phyloP scores from a whole-genome alignment of 148 eudicot genomes.

The Vaccinium myrtillus region DNA sequence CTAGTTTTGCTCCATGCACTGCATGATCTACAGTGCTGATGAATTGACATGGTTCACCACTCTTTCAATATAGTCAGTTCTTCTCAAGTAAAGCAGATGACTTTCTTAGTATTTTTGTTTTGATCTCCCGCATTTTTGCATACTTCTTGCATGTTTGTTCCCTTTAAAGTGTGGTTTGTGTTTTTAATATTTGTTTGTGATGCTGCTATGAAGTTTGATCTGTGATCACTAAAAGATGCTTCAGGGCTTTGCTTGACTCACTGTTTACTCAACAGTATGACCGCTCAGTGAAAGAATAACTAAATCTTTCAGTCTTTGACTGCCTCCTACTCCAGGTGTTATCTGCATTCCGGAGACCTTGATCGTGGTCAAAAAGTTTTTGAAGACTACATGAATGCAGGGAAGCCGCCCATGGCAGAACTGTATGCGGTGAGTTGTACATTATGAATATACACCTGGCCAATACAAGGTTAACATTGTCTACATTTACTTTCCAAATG shows the following conservation, averaged over 20 bases:
- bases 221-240: neutral
- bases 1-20: neutral
- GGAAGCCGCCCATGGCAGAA: slow-evolving; percentile 48
- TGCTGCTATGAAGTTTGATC: neutral
- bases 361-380: slow-evolving; percentile 60
- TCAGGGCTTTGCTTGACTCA: neutral
- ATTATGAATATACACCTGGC: neutral
- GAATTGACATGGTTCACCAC: slow-evolving; percentile 9
- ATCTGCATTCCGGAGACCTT: slow-evolving; percentile 63
- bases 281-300: neutral
- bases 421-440: slow-evolving; percentile 55
- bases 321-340: slow-evolving; percentile 55
- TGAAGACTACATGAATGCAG: slow-evolving; percentile 61
- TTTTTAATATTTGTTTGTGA: neutral
- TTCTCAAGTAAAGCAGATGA: neutral
- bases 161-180: neutral
- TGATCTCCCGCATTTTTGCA: neutral
- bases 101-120: neutral
- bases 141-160: neutral
- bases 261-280: neutral
- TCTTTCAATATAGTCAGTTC: neutral
- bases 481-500: neutral
- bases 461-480: neutral
- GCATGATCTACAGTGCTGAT: neutral
- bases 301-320: neutral